Evolutionary conservation across 1,284 basidiomycete genomes (phyloP).

Genomic region (Testicularia cyperi): DNA sequence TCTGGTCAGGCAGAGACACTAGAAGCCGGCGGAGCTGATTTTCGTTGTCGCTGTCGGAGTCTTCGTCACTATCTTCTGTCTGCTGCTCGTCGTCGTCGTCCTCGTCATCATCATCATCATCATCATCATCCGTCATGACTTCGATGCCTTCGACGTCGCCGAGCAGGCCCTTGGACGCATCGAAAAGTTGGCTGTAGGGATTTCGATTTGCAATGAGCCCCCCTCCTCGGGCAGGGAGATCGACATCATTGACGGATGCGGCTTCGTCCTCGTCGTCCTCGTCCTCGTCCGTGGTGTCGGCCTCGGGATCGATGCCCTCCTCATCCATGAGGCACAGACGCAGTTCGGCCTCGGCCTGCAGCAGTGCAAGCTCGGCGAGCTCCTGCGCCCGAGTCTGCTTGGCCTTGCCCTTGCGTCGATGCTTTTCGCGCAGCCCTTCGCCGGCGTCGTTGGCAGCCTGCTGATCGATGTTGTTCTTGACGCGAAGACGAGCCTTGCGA

Average conservation of each 20-base stretch:
- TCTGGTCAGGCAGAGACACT: constrained; percentile 2
- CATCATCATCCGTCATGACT: neutral
- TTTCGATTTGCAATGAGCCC: too few species aligned
- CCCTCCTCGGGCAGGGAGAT: too few species aligned
- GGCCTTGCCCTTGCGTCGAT: constrained; percentile 49
- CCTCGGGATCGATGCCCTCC: constrained; percentile 34
- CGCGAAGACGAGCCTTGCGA: constrained; percentile 29
- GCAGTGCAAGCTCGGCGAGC: constrained; percentile 31
- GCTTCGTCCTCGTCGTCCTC: constrained; percentile 16
- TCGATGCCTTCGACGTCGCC: too few species aligned
- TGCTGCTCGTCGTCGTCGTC: constrained; percentile 1
- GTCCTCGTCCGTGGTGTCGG: constrained; percentile 30
- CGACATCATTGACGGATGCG: constrained; percentile 9
- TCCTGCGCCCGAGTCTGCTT: constrained; percentile 42
- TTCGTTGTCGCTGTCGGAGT: constrained; percentile 4
- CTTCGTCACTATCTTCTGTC: neutral
- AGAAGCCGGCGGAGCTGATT: constrained; percentile 6
- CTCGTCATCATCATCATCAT: constrained; percentile 1
- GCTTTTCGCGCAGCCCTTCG: constrained; percentile 21
- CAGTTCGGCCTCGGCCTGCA: constrained; percentile 32
- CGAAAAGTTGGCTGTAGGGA: too few species aligned
- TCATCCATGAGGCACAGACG: constrained; percentile 34
- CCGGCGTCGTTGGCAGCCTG: constrained; percentile 37
- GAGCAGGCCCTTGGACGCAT: constrained; percentile 7
- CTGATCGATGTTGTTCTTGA: constrained; percentile 42